Evolutionary conservation across 148 eudicot species (phyloP).

Genomic region (Chenopodium album): DNA sequence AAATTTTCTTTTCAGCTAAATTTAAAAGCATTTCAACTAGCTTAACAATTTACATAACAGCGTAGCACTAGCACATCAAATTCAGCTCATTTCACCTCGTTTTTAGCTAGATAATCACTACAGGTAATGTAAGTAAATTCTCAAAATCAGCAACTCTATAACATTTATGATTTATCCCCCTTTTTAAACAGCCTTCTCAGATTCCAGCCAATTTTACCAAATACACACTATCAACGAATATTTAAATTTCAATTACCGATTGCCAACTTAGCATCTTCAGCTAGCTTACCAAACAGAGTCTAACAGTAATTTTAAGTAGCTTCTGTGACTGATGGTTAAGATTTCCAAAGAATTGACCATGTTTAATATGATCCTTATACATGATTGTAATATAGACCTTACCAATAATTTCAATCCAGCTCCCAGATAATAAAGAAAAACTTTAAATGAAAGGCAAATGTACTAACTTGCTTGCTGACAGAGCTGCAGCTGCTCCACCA

Average conservation of each 20-base stretch:
- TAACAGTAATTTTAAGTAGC: neutral
- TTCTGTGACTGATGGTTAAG: neutral
- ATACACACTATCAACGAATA: neutral
- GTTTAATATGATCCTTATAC: neutral
- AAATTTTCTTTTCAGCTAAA: too few relatives aligned
- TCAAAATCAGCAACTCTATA: neutral
- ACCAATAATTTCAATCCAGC: neutral
- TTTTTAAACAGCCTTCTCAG: neutral
- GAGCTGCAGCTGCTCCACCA: constrained; percentile 86
- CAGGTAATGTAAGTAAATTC: neutral
- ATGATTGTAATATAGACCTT: neutral
- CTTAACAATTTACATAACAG: neutral
- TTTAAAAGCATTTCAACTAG: neutral
- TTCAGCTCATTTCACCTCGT: neutral
- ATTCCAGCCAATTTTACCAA: neutral
- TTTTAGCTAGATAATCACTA: neutral
- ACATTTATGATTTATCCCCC: neutral
- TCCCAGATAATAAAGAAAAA: neutral
- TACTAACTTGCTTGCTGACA: constrained; percentile 86
- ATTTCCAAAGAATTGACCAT: neutral
- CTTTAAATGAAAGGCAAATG: constrained; percentile 13
- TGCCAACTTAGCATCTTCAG: neutral
- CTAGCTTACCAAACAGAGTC: neutral
- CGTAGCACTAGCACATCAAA: neutral
- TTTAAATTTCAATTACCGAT: neutral